These are phyloP conservation scores for Boletus pseudo-olivaceus DNA, from an alignment of 768 basidiomycete species.

Conservation along the genomic window DNA sequence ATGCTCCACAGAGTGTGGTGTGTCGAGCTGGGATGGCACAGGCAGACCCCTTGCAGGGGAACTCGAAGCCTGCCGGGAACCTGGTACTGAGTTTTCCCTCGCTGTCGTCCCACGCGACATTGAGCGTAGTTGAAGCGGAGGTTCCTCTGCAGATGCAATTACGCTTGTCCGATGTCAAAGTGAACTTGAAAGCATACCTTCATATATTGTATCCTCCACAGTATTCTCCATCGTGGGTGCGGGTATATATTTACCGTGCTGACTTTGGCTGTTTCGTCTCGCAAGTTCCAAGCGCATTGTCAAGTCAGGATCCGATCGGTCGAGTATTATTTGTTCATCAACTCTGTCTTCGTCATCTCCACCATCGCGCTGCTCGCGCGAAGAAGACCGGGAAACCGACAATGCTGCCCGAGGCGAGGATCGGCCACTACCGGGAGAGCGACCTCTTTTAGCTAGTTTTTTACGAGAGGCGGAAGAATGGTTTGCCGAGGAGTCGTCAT, in stretches of 20 bases:
- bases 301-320: conserved; percentile 74
- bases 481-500: conserved; percentile 55
- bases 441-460: conserved; percentile 45
- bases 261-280: conserved; percentile 77
- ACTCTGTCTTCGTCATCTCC: conserved; percentile 45
- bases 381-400: conserved; percentile 41
- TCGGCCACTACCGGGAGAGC: conserved; percentile 38
- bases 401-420: conserved; percentile 34
- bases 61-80: conserved; percentile 45
- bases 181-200: conserved; percentile 47
- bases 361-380: conserved; percentile 39
- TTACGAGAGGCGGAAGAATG: conserved; percentile 44
- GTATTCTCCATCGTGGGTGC: conserved; percentile 43
- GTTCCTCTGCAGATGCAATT: conserved; percentile 47
- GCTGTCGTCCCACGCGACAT: conserved; percentile 48
- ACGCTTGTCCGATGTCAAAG: conserved; percentile 3
- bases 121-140: conserved; percentile 51
- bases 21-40: conserved; percentile 39
- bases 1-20: conserved; percentile 50
- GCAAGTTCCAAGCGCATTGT: conserved; percentile 78
- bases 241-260: conserved; percentile 47
- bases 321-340: conserved; percentile 40
- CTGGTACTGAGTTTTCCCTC: conserved; percentile 41
- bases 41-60: conserved; percentile 34
- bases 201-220: conserved; percentile 69